Percentiles rank a stretch among this genome's conserved stretches.
phyloP scores from a whole-genome alignment of 495 filamentous ascomycete genomes.

The Penicillium flavigenum region DNA sequence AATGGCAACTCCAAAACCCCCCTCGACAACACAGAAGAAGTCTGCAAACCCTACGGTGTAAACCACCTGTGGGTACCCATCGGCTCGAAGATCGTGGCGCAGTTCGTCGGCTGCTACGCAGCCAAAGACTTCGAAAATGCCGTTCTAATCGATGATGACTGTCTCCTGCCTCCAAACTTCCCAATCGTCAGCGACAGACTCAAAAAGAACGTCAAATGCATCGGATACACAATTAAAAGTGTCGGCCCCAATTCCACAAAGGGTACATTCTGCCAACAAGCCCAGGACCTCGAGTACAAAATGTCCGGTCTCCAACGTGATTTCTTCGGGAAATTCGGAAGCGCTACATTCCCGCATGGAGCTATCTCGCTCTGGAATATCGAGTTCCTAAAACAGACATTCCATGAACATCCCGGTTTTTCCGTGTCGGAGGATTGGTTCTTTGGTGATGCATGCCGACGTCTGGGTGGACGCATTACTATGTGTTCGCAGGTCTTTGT shows the following conservation, averaged over 20 bases:
- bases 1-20: constrained; percentile 44
- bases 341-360: constrained; percentile 45
- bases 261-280: constrained; percentile 43
- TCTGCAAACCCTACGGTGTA: constrained; percentile 43
- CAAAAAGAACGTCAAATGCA: constrained; percentile 34
- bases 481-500: constrained; percentile 53
- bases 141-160: constrained; percentile 51
- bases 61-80: constrained; percentile 42
- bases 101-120: constrained; percentile 48
- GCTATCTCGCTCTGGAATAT: constrained; percentile 48
- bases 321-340: constrained; percentile 43
- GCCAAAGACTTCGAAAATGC: constrained; percentile 42
- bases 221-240: constrained; percentile 48
- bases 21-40: constrained; percentile 45
- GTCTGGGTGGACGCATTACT: constrained; percentile 45
- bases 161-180: constrained; percentile 44
- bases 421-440: constrained; percentile 50
- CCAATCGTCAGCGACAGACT: constrained; percentile 43
- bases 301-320: constrained; percentile 39
- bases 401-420: constrained; percentile 46
- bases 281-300: constrained; percentile 51
- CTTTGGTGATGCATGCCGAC: constrained; percentile 44
- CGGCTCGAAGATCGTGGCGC: constrained; percentile 47
- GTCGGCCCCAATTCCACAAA: constrained; percentile 32
- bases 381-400: constrained; percentile 40